Percentiles rank a stretch among this genome's conserved stretches.
Evolutionary conservation across 208 protist genomes (phyloP).

Genomic region (Trichomonas gallinae): DNA sequence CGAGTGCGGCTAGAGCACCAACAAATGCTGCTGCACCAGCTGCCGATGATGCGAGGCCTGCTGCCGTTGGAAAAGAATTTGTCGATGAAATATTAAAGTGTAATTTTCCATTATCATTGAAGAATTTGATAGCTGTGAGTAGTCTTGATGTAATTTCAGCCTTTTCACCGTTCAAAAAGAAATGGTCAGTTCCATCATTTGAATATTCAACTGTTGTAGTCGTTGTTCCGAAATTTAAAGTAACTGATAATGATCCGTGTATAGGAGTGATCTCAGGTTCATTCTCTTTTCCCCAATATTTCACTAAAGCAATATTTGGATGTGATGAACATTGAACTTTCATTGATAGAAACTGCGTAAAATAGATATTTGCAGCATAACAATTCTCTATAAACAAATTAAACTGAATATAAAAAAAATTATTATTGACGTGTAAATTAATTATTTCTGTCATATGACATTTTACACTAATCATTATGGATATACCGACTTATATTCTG

Average conservation of each 20-base stretch:
- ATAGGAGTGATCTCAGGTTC: neutral
- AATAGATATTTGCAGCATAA: too few species aligned
- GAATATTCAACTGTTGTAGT: neutral
- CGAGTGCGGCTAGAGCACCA: neutral
- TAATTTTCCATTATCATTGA: neutral
- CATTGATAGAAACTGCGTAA: neutral
- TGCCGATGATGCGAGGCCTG: neutral
- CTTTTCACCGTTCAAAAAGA: neutral
- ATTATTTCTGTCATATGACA: too few species aligned
- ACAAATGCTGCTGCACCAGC: neutral
- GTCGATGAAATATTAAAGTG: neutral
- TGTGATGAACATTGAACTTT: neutral
- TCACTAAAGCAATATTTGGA: neutral
- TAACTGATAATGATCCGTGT: neutral
- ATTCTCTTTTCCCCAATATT: constrained; percentile 3
- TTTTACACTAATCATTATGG: too few species aligned
- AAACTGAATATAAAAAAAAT: too few species aligned
- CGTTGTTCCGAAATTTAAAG: neutral
- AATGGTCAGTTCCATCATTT: neutral
- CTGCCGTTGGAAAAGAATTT: neutral
- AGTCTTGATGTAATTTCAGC: neutral
- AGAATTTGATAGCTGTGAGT: neutral
- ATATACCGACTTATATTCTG: too few species aligned
- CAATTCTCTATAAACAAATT: too few species aligned
- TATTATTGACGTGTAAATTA: too few species aligned